Base-by-base conservation (phyloP, 192 early-diverging fungal species). In the Hyaloraphidium curvatum region DNA sequence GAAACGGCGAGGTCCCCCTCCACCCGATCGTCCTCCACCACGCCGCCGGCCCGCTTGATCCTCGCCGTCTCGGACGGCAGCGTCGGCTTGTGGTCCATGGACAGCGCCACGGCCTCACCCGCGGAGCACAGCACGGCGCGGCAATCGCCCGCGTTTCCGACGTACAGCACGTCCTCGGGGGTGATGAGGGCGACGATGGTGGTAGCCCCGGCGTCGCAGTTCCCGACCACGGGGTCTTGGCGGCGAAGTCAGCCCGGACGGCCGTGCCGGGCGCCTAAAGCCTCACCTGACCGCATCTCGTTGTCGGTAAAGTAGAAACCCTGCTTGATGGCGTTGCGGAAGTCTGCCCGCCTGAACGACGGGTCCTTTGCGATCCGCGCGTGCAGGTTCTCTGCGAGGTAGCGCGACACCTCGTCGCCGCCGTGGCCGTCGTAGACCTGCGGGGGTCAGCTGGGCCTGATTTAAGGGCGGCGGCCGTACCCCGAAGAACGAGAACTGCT, bases 51-150 rank as follows among this genome's bases (percentile, higher is more conserved):
- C 3, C 72, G 74, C 39, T 66, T 66, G 59, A 99, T 99, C 56
- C 95, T 82, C 39, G 76, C 59, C 19, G 76, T 72, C 69, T 99
- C 95, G 28, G 63, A 71, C 67, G 41, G 25, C 2, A 54, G 26
- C 14, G 75, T 78, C 21, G 95, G 95, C 68, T 99, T 99, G 63
- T 99, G 95, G 65, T 99, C 95, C 55, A 74, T 75, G 33, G 89
- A 91, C 56, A 99, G 69, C 5, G 83, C 67, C 9, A 75, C 67
- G 7, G 83, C 84, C 7, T 66, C 57, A 16, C 95, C 95, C 52
- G 73, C 68, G 40, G 61, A 63, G 55, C 82, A 84, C 56, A 99
- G 70, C 35, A 99, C 80, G 29, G 87, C 84, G 41, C 95, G 79
- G 33, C 88, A 94, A 66, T 99, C 95, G 51, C 95, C 95, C 1